phyloP scores from a whole-genome alignment of 768 basidiomycete species.

The Tricholoma furcatifolium region DNA sequence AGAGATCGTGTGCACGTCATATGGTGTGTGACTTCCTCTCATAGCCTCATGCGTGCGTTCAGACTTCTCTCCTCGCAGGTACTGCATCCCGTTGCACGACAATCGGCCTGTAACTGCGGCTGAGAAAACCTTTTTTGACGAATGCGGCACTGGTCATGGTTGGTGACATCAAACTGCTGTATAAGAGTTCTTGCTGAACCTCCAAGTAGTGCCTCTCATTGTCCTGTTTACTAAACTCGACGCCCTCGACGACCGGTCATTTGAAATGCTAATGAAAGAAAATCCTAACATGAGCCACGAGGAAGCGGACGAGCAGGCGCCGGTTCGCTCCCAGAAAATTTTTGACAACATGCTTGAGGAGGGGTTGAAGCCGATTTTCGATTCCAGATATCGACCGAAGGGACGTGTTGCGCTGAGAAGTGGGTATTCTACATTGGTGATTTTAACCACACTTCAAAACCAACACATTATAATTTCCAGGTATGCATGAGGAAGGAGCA shows the following conservation, averaged over 20 bases:
- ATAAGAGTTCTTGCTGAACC: background rate
- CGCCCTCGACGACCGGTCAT: slow-evolving; percentile 6
- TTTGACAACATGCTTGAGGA: slow-evolving; percentile 8
- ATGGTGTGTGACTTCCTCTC: slow-evolving; percentile 4
- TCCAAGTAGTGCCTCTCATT: slow-evolving; percentile 11
- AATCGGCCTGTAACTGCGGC: slow-evolving; percentile 11
- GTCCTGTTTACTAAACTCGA: slow-evolving; percentile 18
- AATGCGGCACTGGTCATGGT: slow-evolving; percentile 15
- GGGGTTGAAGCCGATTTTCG: slow-evolving; percentile 3
- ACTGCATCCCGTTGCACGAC: slow-evolving; percentile 14
- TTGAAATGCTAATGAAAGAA: slow-evolving; percentile 1
- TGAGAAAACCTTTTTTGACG: slow-evolving; percentile 10
- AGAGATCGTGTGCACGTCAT: slow-evolving; percentile 17
- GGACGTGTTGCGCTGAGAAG: slow-evolving; percentile 7
- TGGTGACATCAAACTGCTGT: background rate
- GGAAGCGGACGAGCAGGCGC: background rate
- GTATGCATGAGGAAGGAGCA: slow-evolving; percentile 3
- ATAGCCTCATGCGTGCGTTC: too few relatives aligned
- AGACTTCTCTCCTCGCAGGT: background rate
- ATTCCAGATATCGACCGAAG: slow-evolving; percentile 8
- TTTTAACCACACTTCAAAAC: background rate
- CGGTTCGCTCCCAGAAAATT: background rate
- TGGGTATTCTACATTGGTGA: background rate
- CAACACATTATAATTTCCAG: background rate
- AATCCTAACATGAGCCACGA: slow-evolving; percentile 9